These are phyloP conservation scores for Bipolaris zeicola DNA, from an alignment of 2,329 filamentous ascomycete genomes.

Conservation along the genomic window DNA sequence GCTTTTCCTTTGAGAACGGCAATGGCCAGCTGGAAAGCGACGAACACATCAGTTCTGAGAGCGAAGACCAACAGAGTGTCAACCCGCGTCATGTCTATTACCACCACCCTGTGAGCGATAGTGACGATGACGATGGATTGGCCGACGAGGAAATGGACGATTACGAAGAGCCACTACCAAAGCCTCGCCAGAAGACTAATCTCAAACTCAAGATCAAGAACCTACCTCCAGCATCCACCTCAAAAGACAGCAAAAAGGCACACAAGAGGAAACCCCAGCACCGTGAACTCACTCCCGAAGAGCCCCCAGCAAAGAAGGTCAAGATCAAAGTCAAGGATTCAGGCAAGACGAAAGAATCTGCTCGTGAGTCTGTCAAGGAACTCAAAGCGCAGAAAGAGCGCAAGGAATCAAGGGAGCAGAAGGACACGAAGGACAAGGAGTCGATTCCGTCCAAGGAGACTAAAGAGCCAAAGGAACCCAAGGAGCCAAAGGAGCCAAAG, in stretches of 20 bases:
- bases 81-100: conserved; percentile 45
- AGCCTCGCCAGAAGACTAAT: conserved; percentile 33
- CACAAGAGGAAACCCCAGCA: conserved; percentile 36
- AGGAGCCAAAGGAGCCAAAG: conserved; percentile 25
- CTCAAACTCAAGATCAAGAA: conserved; percentile 42
- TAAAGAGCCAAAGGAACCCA: conserved; percentile 28
- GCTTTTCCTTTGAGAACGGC: conserved; percentile 71
- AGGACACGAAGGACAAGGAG: conserved; percentile 26
- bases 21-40: conserved; percentile 62
- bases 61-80: conserved; percentile 40
- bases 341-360: conserved; percentile 14
- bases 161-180: conserved; percentile 46
- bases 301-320: conserved; percentile 38
- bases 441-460: conserved; percentile 18
- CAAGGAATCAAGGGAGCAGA: conserved; percentile 21
- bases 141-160: conserved; percentile 46
- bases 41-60: conserved; percentile 44
- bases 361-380: conserved; percentile 21
- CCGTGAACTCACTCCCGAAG: conserved; percentile 35
- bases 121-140: conserved; percentile 35
- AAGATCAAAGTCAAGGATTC: conserved; percentile 19
- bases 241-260: conserved; percentile 30
- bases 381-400: conserved; percentile 12
- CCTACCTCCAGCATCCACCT: conserved; percentile 17
- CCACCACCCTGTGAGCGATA: conserved; percentile 34